Percentiles rank a stretch among this genome's conserved stretches.
Conservation (phyloP, 108 stramenopile species). For the Pseudonitzschia delicatissima region DNA sequence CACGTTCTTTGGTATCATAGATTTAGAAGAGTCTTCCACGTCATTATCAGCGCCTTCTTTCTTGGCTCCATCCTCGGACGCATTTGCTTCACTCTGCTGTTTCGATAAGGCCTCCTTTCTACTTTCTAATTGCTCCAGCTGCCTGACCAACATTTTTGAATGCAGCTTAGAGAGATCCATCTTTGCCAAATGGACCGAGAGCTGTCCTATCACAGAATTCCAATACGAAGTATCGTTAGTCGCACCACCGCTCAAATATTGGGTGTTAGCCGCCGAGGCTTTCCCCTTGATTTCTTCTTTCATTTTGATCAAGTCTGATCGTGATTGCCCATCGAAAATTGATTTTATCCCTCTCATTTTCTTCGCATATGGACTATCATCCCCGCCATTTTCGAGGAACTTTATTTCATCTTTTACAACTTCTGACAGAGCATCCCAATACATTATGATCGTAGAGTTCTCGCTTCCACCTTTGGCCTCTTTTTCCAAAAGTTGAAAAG, state of each 20-base stretch:
- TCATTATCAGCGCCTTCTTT: conserved; percentile 24
- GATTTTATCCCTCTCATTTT: conserved; percentile 77
- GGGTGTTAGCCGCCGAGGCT: conserved; percentile 31
- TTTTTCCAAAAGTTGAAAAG: conserved; percentile 71
- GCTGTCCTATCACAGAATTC: conserved; percentile 76
- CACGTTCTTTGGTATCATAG: conserved; percentile 57
- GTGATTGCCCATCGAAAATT: conserved; percentile 78
- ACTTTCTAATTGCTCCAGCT: conserved; percentile 86
- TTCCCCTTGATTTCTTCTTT: conserved; percentile 73
- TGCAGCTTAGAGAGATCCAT: conserved; percentile 81
- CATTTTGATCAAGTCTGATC: conserved; percentile 78
- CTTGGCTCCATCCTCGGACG: conserved; percentile 19
- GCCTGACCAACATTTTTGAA: conserved; percentile 88
- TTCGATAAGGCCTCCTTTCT: conserved; percentile 65
- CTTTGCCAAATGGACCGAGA: conserved; percentile 84
- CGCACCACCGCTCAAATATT: conserved; percentile 23
- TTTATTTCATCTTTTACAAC: conserved; percentile 75
- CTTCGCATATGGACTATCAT: conserved; percentile 53
- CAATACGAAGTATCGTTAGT: conserved; percentile 83
- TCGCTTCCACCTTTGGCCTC: conserved; percentile 46
- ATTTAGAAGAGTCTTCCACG: conserved; percentile 5
- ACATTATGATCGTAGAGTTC: conserved; percentile 48
- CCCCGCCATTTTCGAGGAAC: conserved; percentile 68
- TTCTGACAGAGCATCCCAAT: conserved; percentile 76
- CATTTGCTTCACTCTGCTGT: not conserved